Evolutionary conservation across 257 asterid species (phyloP).

Genomic region (Misopates orontium): DNA sequence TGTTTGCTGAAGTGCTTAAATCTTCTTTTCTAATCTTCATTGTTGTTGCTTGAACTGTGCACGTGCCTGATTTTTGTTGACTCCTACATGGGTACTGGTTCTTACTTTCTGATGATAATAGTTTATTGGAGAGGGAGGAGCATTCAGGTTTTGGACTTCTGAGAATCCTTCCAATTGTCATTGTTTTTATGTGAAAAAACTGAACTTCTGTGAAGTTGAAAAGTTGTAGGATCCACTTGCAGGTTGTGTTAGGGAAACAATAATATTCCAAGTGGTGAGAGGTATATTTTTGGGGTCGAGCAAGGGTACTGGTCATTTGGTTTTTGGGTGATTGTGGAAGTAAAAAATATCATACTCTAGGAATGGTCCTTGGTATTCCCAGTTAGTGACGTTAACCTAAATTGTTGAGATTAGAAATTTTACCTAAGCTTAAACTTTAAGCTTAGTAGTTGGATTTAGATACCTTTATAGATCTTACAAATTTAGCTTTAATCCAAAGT

Average conservation of each 20-base stretch:
- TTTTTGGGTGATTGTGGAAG: not conserved
- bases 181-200: not conserved
- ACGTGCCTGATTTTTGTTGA: slow-evolving; percentile 9
- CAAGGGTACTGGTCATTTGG: slow-evolving; percentile 19
- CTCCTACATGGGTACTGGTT: slow-evolving; percentile 23
- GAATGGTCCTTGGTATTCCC: not conserved
- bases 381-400: not conserved
- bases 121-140: slow-evolving; percentile 19
- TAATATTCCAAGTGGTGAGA: not conserved
- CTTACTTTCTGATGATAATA: slow-evolving; percentile 16
- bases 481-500: not conserved
- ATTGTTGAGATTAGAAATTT: not conserved
- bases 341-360: too few species aligned
- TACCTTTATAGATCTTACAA: not conserved
- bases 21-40: not conserved
- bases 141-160: not conserved
- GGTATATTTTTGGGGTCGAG: slow-evolving; percentile 17
- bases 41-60: slow-evolving; percentile 25
- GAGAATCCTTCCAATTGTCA: slow-evolving; percentile 9
- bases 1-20: slow-evolving; percentile 14
- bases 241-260: slow-evolving; percentile 23
- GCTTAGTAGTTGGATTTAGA: slow-evolving; percentile 16
- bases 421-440: slow-evolving; percentile 15
- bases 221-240: slow-evolving; percentile 2
- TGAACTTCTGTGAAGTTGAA: not conserved